Percentiles rank a stretch among this genome's conserved stretches.
phyloP scores from a whole-genome alignment of 108 stramenopile species.

The Nitzschia sp. region DNA sequence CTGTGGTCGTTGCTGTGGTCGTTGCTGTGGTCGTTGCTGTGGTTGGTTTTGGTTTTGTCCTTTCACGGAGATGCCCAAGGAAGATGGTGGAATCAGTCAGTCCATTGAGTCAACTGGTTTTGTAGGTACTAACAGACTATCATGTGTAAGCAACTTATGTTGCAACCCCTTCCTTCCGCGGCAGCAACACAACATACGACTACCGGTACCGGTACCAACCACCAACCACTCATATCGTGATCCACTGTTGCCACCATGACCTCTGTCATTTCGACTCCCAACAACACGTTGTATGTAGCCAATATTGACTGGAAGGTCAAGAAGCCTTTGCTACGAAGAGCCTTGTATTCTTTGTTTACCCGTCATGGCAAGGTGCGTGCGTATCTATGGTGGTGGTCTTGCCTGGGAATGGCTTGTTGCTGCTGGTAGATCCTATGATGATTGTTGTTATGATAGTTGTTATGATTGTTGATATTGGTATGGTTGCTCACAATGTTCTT shows the following conservation, averaged over 20 bases:
- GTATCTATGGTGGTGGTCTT: too few species aligned
- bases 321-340: conserved; percentile 86
- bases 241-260: conserved; percentile 14
- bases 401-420: too few species aligned
- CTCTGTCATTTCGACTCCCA: conserved; percentile 44
- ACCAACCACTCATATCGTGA: background rate
- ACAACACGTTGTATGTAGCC: conserved; percentile 89
- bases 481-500: background rate
- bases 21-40: background rate
- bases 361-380: conserved; percentile 86
- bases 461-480: background rate
- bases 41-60: background rate
- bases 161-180: background rate
- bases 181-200: background rate
- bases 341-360: conserved; percentile 87
- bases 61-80: background rate
- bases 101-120: background rate
- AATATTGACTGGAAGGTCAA: conserved; percentile 98
- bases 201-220: too few species aligned
- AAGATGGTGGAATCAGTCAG: background rate
- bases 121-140: too few species aligned
- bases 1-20: background rate
- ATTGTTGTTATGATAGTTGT: background rate
- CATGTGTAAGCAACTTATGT: background rate
- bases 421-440: too few species aligned